These are phyloP conservation scores for Paxillus ammoniavirescens DNA, from an alignment of 768 basidiomycete species.

Conservation along the genomic window DNA sequence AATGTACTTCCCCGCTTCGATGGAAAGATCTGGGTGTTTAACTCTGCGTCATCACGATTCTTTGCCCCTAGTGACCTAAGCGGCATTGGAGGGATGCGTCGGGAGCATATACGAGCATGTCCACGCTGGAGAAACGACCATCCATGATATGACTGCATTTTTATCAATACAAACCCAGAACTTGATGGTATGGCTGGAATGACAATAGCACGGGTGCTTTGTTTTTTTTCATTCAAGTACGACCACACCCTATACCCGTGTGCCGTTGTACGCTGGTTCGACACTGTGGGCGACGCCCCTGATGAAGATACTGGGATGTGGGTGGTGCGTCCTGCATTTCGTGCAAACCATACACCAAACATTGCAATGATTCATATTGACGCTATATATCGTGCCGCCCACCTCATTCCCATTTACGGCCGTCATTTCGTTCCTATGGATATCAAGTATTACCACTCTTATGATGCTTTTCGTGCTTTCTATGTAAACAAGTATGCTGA, in stretches of 20 bases:
- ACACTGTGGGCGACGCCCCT: constrained; percentile 9
- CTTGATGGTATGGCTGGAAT: constrained; percentile 16
- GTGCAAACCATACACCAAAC: background rate
- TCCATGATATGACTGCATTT: constrained; percentile 20
- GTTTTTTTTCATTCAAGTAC: constrained; percentile 14
- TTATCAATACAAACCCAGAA: constrained; percentile 11
- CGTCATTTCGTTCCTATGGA: constrained; percentile 7
- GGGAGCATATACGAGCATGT: constrained; percentile 19
- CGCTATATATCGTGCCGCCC: constrained; percentile 28
- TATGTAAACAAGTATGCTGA: constrained; percentile 27
- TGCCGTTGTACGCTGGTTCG: constrained; percentile 24
- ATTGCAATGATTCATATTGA: constrained; percentile 25
- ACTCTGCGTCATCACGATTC: constrained; percentile 22
- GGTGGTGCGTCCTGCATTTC: constrained; percentile 16
- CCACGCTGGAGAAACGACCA: constrained; percentile 16
- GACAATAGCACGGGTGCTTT: constrained; percentile 11
- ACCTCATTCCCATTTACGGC: constrained; percentile 28
- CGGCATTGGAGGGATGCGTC: constrained; percentile 23
- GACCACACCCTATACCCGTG: constrained; percentile 12
- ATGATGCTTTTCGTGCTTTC: constrained; percentile 22
- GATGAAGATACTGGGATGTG: constrained; percentile 30
- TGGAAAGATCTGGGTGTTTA: constrained; percentile 13
- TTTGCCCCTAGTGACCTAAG: constrained; percentile 29
- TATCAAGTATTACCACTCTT: constrained; percentile 13
- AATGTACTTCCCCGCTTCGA: background rate